Conservation (phyloP, 2,329 filamentous ascomycete genomes). For the Clonostachys sp. region DNA sequence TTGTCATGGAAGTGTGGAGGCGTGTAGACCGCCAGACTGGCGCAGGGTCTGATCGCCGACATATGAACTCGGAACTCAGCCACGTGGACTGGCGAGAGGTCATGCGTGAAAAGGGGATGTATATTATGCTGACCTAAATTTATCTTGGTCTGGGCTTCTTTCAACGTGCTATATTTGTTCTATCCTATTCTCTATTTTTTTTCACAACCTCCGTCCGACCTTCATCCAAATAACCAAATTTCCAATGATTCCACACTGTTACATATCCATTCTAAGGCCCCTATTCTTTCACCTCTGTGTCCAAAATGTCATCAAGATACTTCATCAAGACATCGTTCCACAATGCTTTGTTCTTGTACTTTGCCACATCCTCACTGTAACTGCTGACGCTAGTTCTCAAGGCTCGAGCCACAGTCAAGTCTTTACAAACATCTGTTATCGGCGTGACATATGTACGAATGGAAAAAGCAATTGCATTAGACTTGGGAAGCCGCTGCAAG, state of each 20-base stretch:
- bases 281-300: neutral
- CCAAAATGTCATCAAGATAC: neutral
- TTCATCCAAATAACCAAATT: no score
- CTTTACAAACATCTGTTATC: slow-evolving; percentile 56
- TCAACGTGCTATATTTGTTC: no score
- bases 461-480: slow-evolving; percentile 60
- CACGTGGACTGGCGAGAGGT: neutral
- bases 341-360: neutral
- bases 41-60: neutral
- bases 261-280: no score
- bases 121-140: neutral
- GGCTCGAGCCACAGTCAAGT: slow-evolving; percentile 19
- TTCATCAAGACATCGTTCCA: neutral
- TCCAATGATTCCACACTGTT: no score
- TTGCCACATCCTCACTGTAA: neutral
- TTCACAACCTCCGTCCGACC: no score
- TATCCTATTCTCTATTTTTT: no score
- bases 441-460: slow-evolving; percentile 74
- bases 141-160: no score
- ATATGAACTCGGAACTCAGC: neutral
- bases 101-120: neutral
- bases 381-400: neutral
- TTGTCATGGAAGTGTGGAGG: slow-evolving; percentile 1
- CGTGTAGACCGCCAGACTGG: neutral
- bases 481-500: slow-evolving; percentile 51